Base-by-base conservation (phyloP, 176 grass and related monocot species). In the Metroxylon sagu region DNA sequence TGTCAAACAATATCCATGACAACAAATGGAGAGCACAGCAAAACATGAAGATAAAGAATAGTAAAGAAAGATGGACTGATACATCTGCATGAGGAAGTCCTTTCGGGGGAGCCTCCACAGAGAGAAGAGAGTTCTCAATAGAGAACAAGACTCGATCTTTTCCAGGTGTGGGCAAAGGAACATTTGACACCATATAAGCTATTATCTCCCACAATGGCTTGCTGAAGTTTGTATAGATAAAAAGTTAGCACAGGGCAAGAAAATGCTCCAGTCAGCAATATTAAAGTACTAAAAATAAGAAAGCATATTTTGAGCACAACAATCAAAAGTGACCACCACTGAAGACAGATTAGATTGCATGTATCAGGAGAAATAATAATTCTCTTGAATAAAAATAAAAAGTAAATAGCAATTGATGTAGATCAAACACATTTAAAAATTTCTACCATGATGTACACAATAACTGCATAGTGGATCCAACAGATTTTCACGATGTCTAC, bases 31-130 rank as follows among this genome's bases (percentile, higher is more conserved):
- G 29, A 64, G 48, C 29, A 29, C 28, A 66, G 52, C 4, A 61
- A 51, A 39, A 73, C 61, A 76, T 60, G 65, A 66, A 31, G 52
- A 39, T 28, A n/a, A 10, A 43, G 50, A 28, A 57, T 73, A 76
- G 4, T 4, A 71, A 6, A n/a, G n/a, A n/a, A n/a, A 50, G 56
- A 27, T 28, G 21, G 53, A 48, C 5, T 71, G 14, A 50, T 89
- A 98, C 93, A 83, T 98, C 88, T 60, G 87, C 93, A 53, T 98
- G 88, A 62, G 93, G 93, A 76, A 98, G 78, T 69, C 76, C 79
- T 76, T 87, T 98, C 67, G 84, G 73, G 63, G 93, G 93, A 73
- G 79, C 68, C 31, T 98, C 88, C 17, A 66, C 76, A 8, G 79
- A 98, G 52, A 98, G 87, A 83, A 98, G 87, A 61, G 71, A 85